Percentiles rank a stretch among this genome's conserved stretches.
Evolutionary conservation across 768 basidiomycete species (phyloP).

Genomic region (Suillus weaverae): DNA sequence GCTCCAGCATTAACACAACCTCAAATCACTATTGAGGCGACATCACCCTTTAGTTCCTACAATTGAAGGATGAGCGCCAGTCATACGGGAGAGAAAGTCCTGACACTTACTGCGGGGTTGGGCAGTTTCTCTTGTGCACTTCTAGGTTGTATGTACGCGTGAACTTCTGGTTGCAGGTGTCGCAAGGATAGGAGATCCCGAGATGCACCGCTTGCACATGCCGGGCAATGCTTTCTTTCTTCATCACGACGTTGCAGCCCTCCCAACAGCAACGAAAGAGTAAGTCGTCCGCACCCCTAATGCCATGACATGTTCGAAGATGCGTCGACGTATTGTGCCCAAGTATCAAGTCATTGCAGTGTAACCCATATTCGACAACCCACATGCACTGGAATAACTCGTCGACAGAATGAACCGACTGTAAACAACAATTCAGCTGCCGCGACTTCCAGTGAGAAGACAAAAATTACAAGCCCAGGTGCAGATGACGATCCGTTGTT

Average conservation of each 20-base stretch:
- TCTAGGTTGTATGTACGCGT: constrained; percentile 24
- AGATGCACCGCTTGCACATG: constrained; percentile 29
- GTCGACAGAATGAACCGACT: not conserved
- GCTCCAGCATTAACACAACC: not conserved
- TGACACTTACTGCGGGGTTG: not conserved
- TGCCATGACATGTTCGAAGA: constrained; percentile 20
- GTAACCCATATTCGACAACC: not conserved
- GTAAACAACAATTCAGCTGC: not conserved
- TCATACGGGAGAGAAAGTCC: not conserved
- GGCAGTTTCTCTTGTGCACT: constrained; percentile 16
- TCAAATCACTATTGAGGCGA: not conserved
- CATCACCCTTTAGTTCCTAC: not conserved
- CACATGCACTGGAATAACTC: not conserved
- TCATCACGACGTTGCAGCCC: constrained; percentile 18
- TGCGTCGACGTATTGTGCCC: constrained; percentile 16
- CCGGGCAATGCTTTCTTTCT: constrained; percentile 26
- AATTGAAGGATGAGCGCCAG: not conserved
- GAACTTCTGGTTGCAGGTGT: constrained; percentile 16
- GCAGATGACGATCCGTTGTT: not conserved
- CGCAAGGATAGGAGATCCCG: constrained; percentile 23
- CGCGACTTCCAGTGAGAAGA: not conserved
- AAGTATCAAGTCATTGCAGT: not conserved
- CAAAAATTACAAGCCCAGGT: not conserved
- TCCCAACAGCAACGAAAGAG: constrained; percentile 18
- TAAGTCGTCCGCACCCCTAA: constrained; percentile 19